Conservation (phyloP, 176 grass and related monocot genomes). For the Oropetium thomaeum region DNA sequence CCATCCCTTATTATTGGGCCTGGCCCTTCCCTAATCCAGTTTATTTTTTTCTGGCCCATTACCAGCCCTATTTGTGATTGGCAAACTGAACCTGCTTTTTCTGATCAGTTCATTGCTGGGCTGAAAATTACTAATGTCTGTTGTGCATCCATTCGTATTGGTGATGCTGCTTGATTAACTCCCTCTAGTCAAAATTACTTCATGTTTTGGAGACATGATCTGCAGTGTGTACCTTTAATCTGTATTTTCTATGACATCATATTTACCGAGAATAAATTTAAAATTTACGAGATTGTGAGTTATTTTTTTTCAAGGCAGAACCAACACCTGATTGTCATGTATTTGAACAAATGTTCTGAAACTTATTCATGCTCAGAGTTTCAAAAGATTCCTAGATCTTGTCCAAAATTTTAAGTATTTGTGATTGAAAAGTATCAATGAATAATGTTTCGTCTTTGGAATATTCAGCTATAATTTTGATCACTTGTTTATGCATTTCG, state of each 20-base stretch:
- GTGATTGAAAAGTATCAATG: neutral
- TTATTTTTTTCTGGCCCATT: too few relatives aligned
- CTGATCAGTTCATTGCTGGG: neutral
- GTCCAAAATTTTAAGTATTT: neutral
- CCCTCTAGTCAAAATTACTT: too few relatives aligned
- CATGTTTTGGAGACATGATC: neutral
- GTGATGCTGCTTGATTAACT: neutral
- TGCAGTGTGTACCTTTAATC: neutral
- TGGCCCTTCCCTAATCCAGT: too few relatives aligned
- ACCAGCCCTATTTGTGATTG: too few relatives aligned
- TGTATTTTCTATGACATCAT: too few relatives aligned
- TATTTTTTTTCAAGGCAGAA: neutral
- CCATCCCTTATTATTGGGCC: too few relatives aligned
- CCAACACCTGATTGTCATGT: neutral
- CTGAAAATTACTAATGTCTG: neutral
- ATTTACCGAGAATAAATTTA: neutral
- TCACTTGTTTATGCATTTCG: neutral
- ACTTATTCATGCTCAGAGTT: too few relatives aligned
- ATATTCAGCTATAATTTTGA: neutral
- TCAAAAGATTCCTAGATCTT: too few relatives aligned
- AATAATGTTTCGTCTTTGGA: neutral
- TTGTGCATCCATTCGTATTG: neutral
- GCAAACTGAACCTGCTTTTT: constrained; percentile 3
- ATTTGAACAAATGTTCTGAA: neutral
- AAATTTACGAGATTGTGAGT: neutral